Conservation (phyloP, 2,329 filamentous ascomycete genomes). For the Cercospora zeae-maydis region DNA sequence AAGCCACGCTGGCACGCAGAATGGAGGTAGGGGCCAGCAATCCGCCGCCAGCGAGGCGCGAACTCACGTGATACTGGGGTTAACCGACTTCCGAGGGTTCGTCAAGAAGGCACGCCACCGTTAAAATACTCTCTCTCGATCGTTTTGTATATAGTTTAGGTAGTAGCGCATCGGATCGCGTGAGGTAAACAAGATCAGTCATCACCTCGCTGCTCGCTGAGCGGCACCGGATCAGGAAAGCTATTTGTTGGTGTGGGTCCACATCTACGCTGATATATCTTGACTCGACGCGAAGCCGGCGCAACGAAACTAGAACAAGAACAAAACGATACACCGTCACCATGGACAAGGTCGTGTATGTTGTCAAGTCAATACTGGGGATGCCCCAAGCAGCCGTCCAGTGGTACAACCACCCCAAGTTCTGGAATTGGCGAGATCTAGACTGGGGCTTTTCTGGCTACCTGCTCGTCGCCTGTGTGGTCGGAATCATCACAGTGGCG, state of each 20-base stretch:
- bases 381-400: constrained; percentile 1
- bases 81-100: too few species aligned
- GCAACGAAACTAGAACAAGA: background rate
- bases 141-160: too few species aligned
- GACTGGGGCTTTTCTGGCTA: constrained; percentile 20
- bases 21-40: too few species aligned
- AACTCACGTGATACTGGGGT: too few species aligned
- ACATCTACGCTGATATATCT: background rate
- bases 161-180: too few species aligned
- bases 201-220: constrained; percentile 6
- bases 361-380: background rate
- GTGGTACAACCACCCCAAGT: background rate
- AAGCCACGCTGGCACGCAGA: too few species aligned
- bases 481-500: constrained; percentile 26
- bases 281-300: background rate
- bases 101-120: background rate
- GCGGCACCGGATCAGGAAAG: background rate
- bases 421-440: background rate
- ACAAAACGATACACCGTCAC: background rate
- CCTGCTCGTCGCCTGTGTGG: constrained; percentile 26
- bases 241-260: background rate
- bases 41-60: too few species aligned
- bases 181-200: background rate
- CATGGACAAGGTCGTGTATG: background rate
- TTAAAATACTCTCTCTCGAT: too few species aligned